Base-by-base conservation (phyloP, 768 basidiomycete species). In the Amanita rubescens region DNA sequence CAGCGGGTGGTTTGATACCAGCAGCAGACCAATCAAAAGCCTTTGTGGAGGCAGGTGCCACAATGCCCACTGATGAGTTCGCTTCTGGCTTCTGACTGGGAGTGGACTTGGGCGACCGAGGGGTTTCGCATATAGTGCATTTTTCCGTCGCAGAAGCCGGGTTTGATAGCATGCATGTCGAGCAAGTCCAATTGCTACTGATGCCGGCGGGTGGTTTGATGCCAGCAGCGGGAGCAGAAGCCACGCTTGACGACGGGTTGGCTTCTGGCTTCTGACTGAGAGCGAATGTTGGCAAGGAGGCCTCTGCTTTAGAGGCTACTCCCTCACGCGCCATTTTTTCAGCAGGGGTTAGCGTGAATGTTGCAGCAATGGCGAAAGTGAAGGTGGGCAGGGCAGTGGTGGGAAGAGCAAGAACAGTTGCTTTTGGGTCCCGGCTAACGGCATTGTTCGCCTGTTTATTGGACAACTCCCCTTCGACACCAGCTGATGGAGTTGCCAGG, bases 21-120 rank as follows among this genome's bases (percentile, higher is more conserved):
- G 82, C 82, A 9, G 80, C 82, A 1, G 75, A 70, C 77, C 80
- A 87, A 59, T 85, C 71, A 58, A 86, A 87, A 30, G 70, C 70
- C 38, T 71, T 68, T 37, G 66, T 58, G 37, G 60, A 48, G n/a
- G 24, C 15, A 22, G 53, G 3, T 14, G 47, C 15, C 20, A 35
- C 14, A n/a, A 25, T 24, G 19, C n/a, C n/a, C n/a, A n/a, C n/a
- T n/a, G n/a, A n/a, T 27, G 33, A 27, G 22, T 35, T 49, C 22
- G 22, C 30, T 42, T 49, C 22, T 6, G 50, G 57, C 48, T 32
- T 39, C 34, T 33, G 44, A 22, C 9, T 37, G 49, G 80, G 70
- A 39, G 70, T 65, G 45, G 74, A 77, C 2, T 53, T 58, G 0
- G 85, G 84, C 9, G n/a, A 49, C 19, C 54, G 69, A 35, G 71